Evolutionary conservation across 495 filamentous ascomycete species (phyloP), one percentile per base, ranked within the genome.

Genomic region (Hypoxylon cercidicola): DNA sequence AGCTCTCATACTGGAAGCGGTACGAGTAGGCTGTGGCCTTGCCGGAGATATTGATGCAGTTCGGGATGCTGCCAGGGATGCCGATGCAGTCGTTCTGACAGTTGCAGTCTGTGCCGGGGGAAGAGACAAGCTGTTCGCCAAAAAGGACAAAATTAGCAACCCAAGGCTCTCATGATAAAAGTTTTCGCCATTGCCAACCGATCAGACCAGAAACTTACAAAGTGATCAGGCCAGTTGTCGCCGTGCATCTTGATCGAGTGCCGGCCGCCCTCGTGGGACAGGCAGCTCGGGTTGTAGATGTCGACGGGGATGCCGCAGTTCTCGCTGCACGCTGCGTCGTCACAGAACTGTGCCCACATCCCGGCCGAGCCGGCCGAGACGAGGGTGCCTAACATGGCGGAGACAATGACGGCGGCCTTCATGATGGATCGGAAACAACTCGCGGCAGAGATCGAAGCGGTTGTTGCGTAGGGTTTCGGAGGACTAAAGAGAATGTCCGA

Each of bases 331-430:
- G 8, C 23, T 0, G 16, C 39, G 37, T 69, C 66, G 40, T 61
- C 51, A 56, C 66, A 69, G 57, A 69, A 69, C 20, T 61, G 61
- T 3, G 46, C 56, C 66, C 66, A 69, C 34, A 48, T 34, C 12
- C 15, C 45, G 8, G 19, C 35, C 2, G 56, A 23, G 0, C n/a
- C 3, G 18, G 30, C 18, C 2, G 47, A 20, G 18, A n/a, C 19
- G 21, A 19, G 9, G 13, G 23, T 2, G 13, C 60, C 16, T 39
- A 61, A 32, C 19, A 56, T 10, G 16, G 19, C 4, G 12, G 11
- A 12, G 37, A 28, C 46, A 3, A 12, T 47, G 7, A 16, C 18
- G 32, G 51, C 12, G 39, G 39, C 3, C 5, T 12, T 41, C 25
- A 28, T 28, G 25, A 7, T 28, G 7, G 7, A 7, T 3, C 3